Percentiles rank a stretch among this genome's conserved stretches.
Conservation (phyloP, 2,329 filamentous ascomycete species). For the Incumbomyces lentus region DNA sequence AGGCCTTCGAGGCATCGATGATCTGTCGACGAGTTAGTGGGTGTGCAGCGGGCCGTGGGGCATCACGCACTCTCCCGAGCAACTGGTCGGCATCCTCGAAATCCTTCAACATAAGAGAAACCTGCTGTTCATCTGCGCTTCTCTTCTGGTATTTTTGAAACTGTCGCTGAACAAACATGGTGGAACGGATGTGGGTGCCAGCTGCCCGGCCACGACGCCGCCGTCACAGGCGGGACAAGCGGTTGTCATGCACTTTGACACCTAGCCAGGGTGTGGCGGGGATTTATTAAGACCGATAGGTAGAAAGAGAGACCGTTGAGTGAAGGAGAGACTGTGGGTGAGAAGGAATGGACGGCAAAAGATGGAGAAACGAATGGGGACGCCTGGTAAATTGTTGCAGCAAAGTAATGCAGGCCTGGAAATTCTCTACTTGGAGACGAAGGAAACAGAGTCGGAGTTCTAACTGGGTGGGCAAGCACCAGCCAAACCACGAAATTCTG, state of each 20-base stretch:
- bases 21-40: slow-evolving; percentile 41
- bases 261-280: background rate
- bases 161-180: slow-evolving; percentile 51
- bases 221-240: slow-evolving; percentile 2
- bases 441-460: no score
- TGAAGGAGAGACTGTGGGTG: no score
- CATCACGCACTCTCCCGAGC: slow-evolving; percentile 52
- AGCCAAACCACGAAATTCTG: no score
- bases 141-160: slow-evolving; percentile 63
- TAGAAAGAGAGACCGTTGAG: no score
- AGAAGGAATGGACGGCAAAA: no score
- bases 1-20: slow-evolving; percentile 62
- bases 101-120: slow-evolving; percentile 63
- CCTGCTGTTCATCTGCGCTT: slow-evolving; percentile 65
- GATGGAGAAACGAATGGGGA: no score
- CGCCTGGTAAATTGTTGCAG: no score
- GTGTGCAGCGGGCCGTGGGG: slow-evolving; percentile 9
- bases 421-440: no score
- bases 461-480: no score
- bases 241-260: background rate
- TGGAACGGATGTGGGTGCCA: background rate
- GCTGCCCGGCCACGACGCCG: background rate
- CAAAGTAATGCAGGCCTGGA: no score
- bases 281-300: no score
- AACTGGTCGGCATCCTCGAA: slow-evolving; percentile 71